Evolutionary conservation across 2,329 filamentous ascomycete genomes (phyloP), one percentile per base, ranked within the genome.

Genomic region (Apiospora saccharicola): DNA sequence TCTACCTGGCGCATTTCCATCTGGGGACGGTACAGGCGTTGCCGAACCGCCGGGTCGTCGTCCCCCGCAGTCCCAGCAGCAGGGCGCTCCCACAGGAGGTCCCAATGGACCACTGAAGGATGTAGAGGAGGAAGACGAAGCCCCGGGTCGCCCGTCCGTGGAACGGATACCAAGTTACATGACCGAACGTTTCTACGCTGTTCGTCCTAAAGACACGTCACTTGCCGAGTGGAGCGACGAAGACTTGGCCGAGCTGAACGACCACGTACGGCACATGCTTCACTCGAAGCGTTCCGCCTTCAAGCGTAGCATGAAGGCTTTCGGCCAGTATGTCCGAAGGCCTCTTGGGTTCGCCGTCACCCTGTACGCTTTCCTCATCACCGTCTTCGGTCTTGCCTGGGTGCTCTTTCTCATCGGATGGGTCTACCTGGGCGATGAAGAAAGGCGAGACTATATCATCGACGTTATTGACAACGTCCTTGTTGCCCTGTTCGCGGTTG

Each of bases 391-490:
- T 78, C 86, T 96, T 16, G 93, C 93, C 0, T 97, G 94, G 94
- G 94, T 97, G 1, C 87, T 97, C n/a, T 96, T 96, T 82, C 85
- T 97, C 71, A 97, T 97, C 79, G 93, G 92, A 68, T 97, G 94
- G 94, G 94, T 96, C 79, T 95, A 94, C 75, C 92, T 96, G 26
- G 68, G 68, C 10, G n/a, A 19, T 8, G 93, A 93, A 26, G 89
- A 90, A 43, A 86, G 87, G 76, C 92, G 96, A 79, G 83, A 90
- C 4, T 96, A 93, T 74, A 81, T 89, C 49, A 89, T 93, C 76
- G 90, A 93, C 73, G 82, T 93, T 68, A 93, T 94, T 75, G 92
- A 94, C 81, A 91, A 91, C 76, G 86, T 92, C 41, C 85, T 94
- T 19, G 92, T 94, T 8, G 92, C 90, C 14, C 85, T 94, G 8